Conservation (phyloP, 768 basidiomycete species). For the Mycena rebaudengoi region DNA sequence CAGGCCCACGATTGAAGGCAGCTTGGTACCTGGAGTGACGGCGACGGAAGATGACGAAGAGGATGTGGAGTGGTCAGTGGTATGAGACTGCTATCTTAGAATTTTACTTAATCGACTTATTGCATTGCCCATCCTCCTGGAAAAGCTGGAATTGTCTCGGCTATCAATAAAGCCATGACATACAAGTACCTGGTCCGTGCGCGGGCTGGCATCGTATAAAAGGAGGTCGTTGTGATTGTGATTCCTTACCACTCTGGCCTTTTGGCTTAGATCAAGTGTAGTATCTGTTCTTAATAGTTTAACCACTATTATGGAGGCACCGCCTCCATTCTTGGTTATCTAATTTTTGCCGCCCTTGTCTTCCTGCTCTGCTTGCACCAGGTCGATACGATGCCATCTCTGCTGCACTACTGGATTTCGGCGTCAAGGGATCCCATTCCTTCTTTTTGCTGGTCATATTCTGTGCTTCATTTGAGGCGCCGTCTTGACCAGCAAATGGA, state of each 20-base stretch:
- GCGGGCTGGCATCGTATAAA: slow-evolving; percentile 23
- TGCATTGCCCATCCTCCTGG: no score
- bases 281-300: slow-evolving; percentile 90
- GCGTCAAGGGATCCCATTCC: slow-evolving; percentile 66
- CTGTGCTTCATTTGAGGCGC: not conserved
- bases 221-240: not conserved
- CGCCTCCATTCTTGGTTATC: slow-evolving; percentile 65
- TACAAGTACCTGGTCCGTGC: slow-evolving; percentile 32
- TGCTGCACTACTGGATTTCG: slow-evolving; percentile 65
- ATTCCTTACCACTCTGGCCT: slow-evolving; percentile 86
- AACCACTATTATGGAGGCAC: slow-evolving; percentile 68
- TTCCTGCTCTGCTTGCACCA: slow-evolving; percentile 69
- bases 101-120: no score
- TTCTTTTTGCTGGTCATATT: slow-evolving; percentile 37
- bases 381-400: slow-evolving; percentile 63
- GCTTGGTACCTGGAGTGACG: slow-evolving; percentile 7
- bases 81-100: no score
- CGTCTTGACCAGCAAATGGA: slow-evolving; percentile 8
- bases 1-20: slow-evolving; percentile 29
- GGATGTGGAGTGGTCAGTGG: slow-evolving; percentile 12
- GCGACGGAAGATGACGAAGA: no score
- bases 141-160: no score
- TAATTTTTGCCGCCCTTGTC: slow-evolving; percentile 63
- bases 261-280: slow-evolving; percentile 98
- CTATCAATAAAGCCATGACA: no score